These are phyloP conservation scores for Fraxinus nigra DNA, from an alignment of 305 asterid genomes.

Conservation along the genomic window DNA sequence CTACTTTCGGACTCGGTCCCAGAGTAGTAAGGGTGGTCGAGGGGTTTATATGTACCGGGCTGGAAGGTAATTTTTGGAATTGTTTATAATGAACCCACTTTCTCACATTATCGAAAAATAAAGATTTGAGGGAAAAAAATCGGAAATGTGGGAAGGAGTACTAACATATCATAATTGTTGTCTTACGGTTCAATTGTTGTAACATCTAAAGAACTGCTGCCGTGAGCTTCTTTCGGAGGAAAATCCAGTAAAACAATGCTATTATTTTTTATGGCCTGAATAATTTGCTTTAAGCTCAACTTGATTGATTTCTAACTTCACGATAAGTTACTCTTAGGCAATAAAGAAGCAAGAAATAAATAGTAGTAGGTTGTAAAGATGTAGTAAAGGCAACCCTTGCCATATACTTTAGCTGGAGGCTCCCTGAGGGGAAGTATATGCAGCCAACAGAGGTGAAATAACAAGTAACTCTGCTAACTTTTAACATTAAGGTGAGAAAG, in stretches of 20 bases:
- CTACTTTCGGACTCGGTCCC: constrained; percentile 56
- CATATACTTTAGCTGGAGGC: background rate
- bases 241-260: background rate
- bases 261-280: background rate
- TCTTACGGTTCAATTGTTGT: background rate
- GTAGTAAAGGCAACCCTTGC: background rate
- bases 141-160: background rate
- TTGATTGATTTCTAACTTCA: background rate
- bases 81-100: background rate
- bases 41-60: constrained; percentile 73
- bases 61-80: constrained; percentile 54
- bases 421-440: background rate
- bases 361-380: background rate
- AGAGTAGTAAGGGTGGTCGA: constrained; percentile 47
- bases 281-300: background rate
- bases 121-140: background rate
- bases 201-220: background rate
- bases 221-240: background rate
- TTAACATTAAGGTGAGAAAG: background rate
- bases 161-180: background rate
- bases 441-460: background rate
- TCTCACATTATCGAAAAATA: background rate
- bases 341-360: background rate
- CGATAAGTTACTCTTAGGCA: background rate
- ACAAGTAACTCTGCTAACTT: background rate